These are phyloP conservation scores for Populus davidiana DNA, from an alignment of 345 rosid species.

Conservation along the genomic window DNA sequence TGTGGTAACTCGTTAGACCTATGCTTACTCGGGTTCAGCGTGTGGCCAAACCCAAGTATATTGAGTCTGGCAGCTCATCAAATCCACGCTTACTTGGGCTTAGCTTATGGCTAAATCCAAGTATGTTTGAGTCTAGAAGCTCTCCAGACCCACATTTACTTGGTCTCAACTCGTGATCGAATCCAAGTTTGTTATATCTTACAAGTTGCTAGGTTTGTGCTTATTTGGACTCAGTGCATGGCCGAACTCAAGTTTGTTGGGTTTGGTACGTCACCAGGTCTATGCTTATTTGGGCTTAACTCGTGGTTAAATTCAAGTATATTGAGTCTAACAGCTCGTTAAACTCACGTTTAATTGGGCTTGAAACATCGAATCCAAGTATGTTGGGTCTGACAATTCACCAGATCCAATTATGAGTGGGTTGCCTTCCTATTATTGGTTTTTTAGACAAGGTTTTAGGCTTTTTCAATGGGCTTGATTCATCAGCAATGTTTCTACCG, in stretches of 20 bases:
- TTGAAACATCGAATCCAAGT: too few relatives aligned
- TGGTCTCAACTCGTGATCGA: too few relatives aligned
- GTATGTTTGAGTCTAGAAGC: too few relatives aligned
- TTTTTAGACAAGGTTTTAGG: too few relatives aligned
- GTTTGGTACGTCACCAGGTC: rapidly evolving
- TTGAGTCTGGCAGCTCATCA: rapidly evolving
- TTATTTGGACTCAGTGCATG: too few relatives aligned
- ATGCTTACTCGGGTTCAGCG: rapidly evolving
- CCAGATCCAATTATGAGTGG: rapidly evolving
- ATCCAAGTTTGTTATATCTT: too few relatives aligned
- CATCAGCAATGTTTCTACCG: too few relatives aligned
- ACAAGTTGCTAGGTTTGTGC: rapidly evolving
- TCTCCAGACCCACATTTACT: too few relatives aligned
- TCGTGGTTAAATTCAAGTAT: too few relatives aligned
- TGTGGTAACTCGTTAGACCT: rapidly evolving
- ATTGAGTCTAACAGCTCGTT: rapidly evolving
- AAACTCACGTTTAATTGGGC: rapidly evolving
- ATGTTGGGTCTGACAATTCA: rapidly evolving
- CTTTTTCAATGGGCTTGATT: too few relatives aligned
- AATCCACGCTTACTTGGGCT: rapidly evolving
- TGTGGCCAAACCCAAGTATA: rapidly evolving
- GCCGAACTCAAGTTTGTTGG: rapidly evolving
- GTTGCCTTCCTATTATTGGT: too few relatives aligned
- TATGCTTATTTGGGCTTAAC: too few relatives aligned
- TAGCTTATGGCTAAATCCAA: rapidly evolving